These are phyloP conservation scores for Centrapalus pauciflorus DNA, from an alignment of 129 eudicot genomes.

Conservation along the genomic window DNA sequence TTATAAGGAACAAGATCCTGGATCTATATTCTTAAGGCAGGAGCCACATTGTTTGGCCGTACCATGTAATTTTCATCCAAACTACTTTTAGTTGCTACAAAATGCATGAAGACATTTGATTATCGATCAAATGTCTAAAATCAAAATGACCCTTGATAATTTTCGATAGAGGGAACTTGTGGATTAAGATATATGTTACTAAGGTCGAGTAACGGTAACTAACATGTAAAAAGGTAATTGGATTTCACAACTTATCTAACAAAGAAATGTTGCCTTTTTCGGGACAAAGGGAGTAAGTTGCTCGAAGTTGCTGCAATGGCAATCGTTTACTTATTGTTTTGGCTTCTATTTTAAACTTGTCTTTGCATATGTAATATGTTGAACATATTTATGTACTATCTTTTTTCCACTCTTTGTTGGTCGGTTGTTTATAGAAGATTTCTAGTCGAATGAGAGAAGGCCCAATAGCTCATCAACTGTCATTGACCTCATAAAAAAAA, in stretches of 20 bases:
- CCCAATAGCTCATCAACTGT: not conserved
- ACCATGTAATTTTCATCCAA: constrained; percentile 52
- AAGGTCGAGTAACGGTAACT: not conserved
- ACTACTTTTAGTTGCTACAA: not conserved
- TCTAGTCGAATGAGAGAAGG: not conserved
- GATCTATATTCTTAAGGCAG: constrained; percentile 56
- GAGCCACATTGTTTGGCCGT: constrained; percentile 84
- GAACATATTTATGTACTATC: not conserved
- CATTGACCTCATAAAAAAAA: too few relatives aligned
- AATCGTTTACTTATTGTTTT: not conserved
- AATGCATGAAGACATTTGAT: not conserved
- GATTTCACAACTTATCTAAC: not conserved
- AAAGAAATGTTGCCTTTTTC: not conserved
- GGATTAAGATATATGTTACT: not conserved
- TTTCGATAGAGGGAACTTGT: not conserved
- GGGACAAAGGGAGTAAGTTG: not conserved
- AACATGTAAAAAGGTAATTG: not conserved
- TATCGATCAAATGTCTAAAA: not conserved
- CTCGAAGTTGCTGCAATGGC: not conserved
- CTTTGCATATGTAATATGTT: not conserved
- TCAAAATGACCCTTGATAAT: not conserved
- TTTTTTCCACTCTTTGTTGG: not conserved
- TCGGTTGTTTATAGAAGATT: not conserved
- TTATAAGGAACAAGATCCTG: constrained; percentile 59
- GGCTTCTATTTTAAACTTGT: not conserved